Base-by-base conservation (phyloP, 305 asterid genomes). In the Fraxinus floribunda region DNA sequence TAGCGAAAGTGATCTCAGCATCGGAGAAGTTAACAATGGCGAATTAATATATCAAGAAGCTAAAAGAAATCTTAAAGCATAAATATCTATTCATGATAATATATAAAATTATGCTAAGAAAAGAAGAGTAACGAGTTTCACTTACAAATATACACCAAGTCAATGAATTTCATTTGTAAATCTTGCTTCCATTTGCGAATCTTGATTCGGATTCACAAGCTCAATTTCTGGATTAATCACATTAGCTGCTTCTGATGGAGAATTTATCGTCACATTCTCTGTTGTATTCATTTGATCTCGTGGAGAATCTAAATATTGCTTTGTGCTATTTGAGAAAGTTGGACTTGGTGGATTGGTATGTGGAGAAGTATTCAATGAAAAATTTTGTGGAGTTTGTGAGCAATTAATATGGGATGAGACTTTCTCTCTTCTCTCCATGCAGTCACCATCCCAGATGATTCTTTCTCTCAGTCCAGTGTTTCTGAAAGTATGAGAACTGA, bases 331-430 rank as follows among this genome's bases (percentile, higher is more conserved):
- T 24, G 80, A 80, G 32, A 18, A 22, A 16, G n/a, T 11, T 0
- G 87, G 87, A 29, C 87, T 83, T 15, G 86, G 83, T 7, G 84
- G 87, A 20, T 76, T 39, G 20, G 79, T 46, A 5, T 22, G 80
- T 62, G 87, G 83, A 68, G 88, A 83, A 13, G 41, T 4, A 32
- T 76, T 24, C 29, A 75, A 9, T 46, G 83, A 72, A 38, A 79
- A 62, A 44, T 8, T 35, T 5, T 77, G 73, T 49, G 87, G 90
- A 70, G 82, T 85, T 75, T 79, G 81, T 7, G 71, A 72, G 22
- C 1, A 72, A 32, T 44, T 80, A 32, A 29, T 75, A 9, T 73
- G 38, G 22, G 79, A 76, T 2, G 75, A 68, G 36, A 68, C 75
- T 26, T 36, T 71, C 44, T 39, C 35, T 13, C 20, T 70, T 36